Percentiles rank a stretch among this genome's conserved stretches.
Conservation (phyloP, 2,329 filamentous ascomycete species). For the Colletotrichum cordylinicola region DNA sequence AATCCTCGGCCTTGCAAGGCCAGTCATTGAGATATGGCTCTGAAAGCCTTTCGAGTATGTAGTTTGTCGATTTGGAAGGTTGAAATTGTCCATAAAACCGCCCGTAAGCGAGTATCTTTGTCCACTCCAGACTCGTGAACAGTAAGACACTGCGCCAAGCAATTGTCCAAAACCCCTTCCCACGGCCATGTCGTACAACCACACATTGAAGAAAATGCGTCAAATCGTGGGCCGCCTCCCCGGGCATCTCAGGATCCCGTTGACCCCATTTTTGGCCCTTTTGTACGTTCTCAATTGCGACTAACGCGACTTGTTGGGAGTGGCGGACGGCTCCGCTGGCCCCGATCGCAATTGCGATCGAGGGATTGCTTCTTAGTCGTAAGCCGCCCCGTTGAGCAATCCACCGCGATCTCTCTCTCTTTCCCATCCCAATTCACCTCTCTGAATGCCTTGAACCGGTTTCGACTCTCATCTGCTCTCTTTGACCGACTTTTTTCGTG, state of each 20-base stretch:
- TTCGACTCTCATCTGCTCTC: not conserved
- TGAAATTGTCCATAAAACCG: not conserved
- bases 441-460: not conserved
- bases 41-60: too few species aligned
- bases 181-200: not conserved
- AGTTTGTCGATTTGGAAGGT: not conserved
- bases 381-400: conserved; percentile 18
- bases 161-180: not conserved
- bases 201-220: not conserved
- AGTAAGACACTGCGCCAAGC: not conserved
- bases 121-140: not conserved
- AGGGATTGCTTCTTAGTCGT: conserved; percentile 22
- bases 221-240: not conserved
- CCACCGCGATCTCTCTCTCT: conserved; percentile 6
- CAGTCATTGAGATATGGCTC: not conserved
- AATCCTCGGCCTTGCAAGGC: not conserved
- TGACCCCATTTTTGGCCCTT: not conserved
- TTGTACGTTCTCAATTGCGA: conserved; percentile 11
- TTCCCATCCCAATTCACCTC: conserved; percentile 5
- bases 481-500: not conserved
- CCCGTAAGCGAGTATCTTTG: not conserved
- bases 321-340: conserved; percentile 16
- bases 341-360: conserved; percentile 24
- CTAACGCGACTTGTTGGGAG: conserved; percentile 5
- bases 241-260: not conserved